These are phyloP conservation scores for Cudoniella acicularis DNA, from an alignment of 495 filamentous ascomycete species.

Conservation along the genomic window DNA sequence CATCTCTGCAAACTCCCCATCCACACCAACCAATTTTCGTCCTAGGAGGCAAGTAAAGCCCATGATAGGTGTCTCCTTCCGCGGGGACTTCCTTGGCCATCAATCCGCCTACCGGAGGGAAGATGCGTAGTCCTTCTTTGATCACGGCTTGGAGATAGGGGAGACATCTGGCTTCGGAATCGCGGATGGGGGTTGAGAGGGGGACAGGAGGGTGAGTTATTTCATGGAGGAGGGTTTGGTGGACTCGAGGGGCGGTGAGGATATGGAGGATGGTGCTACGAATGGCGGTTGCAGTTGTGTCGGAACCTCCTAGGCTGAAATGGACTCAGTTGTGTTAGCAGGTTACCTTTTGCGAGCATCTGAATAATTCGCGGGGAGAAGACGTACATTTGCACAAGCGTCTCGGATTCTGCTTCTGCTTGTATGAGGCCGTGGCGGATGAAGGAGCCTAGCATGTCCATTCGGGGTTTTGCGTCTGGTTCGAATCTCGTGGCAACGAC, in stretches of 20 bases:
- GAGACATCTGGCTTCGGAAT: constrained; percentile 38
- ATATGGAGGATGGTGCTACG: constrained; percentile 52
- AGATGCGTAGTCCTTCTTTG: constrained; percentile 47
- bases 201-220: constrained; percentile 44
- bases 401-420: constrained; percentile 37
- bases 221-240: constrained; percentile 51
- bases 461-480: constrained; percentile 21
- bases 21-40: constrained; percentile 44
- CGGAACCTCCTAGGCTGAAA: constrained; percentile 50
- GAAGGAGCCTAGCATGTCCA: constrained; percentile 46
- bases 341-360: no score
- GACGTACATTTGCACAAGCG: constrained; percentile 34
- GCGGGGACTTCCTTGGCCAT: constrained; percentile 42
- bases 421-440: constrained; percentile 36
- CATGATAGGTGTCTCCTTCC: constrained; percentile 51
- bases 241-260: constrained; percentile 39
- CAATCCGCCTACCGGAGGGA: constrained; percentile 32
- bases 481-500: constrained; percentile 33
- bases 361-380: neutral
- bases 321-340: neutral
- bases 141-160: constrained; percentile 52
- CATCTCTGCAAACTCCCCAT: constrained; percentile 28
- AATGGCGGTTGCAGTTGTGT: constrained; percentile 59
- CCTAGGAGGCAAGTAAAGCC: constrained; percentile 51
- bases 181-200: constrained; percentile 32